These are phyloP conservation scores for Ogataea pini DNA, from an alignment of 805 yeast species.

Conservation along the genomic window DNA sequence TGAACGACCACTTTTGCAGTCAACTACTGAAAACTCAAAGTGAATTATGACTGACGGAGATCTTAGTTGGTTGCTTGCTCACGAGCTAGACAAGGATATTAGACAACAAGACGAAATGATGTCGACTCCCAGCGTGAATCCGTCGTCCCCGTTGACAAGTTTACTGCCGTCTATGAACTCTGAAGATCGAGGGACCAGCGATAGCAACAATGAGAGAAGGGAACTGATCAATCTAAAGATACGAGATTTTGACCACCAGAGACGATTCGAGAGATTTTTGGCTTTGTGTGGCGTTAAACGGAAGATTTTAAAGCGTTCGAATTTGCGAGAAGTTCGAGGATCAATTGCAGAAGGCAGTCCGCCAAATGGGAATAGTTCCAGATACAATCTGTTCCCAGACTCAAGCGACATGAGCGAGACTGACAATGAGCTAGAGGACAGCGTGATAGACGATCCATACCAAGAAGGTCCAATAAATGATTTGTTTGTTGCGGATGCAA, in stretches of 20 bases:
- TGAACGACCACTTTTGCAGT: neutral
- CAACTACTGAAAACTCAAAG: neutral
- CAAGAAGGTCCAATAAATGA: conserved; percentile 14
- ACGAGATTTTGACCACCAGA: conserved; percentile 30
- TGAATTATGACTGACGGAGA: conserved; percentile 36
- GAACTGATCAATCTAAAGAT: conserved; percentile 13
- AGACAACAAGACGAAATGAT: conserved; percentile 37
- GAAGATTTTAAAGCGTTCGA: conserved; percentile 6
- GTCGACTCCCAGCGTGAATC: conserved; percentile 51
- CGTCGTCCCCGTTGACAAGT: conserved; percentile 56
- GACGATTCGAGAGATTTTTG: conserved; percentile 30
- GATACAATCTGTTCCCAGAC: conserved; percentile 23
- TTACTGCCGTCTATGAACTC: conserved; percentile 45
- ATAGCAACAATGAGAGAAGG: conserved; percentile 45
- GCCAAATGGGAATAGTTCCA: conserved; percentile 17
- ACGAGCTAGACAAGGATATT: conserved; percentile 29
- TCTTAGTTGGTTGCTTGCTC: conserved; percentile 5
- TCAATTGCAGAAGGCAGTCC: neutral
- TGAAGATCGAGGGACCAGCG: conserved; percentile 40
- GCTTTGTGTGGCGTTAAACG: conserved; percentile 27
- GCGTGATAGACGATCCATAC: conserved; percentile 6
- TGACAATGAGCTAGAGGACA: conserved; percentile 11
- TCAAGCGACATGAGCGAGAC: conserved; percentile 20
- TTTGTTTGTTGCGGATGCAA: conserved; percentile 11
- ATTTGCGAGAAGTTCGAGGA: neutral